Evolutionary conservation across 345 rosid species (phyloP), one percentile per base, ranked within the genome.

Genomic region (Psidium friedrichsthalianum): DNA sequence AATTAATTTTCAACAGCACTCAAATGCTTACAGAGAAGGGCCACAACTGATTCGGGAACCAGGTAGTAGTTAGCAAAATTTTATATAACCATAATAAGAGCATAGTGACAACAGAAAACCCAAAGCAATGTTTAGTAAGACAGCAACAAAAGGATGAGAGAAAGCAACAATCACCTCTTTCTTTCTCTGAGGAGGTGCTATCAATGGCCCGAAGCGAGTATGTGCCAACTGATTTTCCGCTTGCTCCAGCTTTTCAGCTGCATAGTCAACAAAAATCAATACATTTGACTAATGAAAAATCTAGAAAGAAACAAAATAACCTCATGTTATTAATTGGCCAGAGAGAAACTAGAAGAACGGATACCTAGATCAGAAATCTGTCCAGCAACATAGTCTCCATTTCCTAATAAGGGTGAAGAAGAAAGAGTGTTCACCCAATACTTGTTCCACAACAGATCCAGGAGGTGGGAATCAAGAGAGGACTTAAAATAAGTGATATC

Each of bases 211-310:
- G 51, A 92, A 92, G 82, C 98, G 93, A 82, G 98, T 87, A 90
- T 98, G 98, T 86, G 97, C 92, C 85, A 97, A 88, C 57, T 97
- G 99, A 88, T 90, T 95, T 91, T 97, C 99, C 2, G 99, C 99
- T 87, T 96, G 99, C 89, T 97, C 99, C 87, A 97, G 92, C 92
- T 97, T 97, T 91, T 97, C 99, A 91, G 99, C 99, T 97, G 90
- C 85, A 86, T 84, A 42, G 56, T 54, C 55, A 11, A 56, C 18
- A 3, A 81, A 82, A 21, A 51, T 86, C 27, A 22, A 32, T 25
- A 14, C 12, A 14, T n/a, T 27, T 86, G 36, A 82, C 51, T 25
- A 82, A 32, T 74, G 27, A 44, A 47, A 74, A 44, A 61, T 24
- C 20, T 8, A 32, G 29, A 74, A 61, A 49, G 11, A 69, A 54